These are phyloP conservation scores for Entomortierella parvispora DNA, from an alignment of 192 early-diverging fungal genomes.

Conservation along the genomic window DNA sequence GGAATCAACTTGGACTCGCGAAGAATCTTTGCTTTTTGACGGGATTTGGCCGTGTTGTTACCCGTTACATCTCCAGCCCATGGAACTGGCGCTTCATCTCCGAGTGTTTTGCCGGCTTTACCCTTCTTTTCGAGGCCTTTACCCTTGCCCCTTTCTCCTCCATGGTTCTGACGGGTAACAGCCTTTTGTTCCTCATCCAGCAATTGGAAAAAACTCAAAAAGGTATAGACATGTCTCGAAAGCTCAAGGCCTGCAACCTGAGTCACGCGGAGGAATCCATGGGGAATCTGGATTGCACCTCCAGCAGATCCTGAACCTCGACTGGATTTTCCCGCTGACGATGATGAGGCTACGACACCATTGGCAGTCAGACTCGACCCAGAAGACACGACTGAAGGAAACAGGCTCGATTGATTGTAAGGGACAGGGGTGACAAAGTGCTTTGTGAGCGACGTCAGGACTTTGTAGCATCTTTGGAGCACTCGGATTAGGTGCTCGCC, in stretches of 20 bases:
- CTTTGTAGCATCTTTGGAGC: constrained; percentile 60
- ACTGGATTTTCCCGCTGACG: neutral
- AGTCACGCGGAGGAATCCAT: constrained; percentile 58
- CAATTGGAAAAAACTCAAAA: constrained; percentile 52
- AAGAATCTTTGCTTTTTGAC: constrained; percentile 64
- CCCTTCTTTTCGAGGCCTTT: constrained; percentile 41
- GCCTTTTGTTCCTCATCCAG: constrained; percentile 31
- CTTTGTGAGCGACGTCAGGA: constrained; percentile 56
- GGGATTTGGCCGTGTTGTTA: constrained; percentile 14
- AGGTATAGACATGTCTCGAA: constrained; percentile 63
- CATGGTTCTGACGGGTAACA: constrained; percentile 18
- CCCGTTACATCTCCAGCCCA: neutral
- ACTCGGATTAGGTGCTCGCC: constrained; percentile 62
- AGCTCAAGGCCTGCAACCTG: constrained; percentile 55
- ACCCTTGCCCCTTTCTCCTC: constrained; percentile 19
- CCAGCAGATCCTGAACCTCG: neutral
- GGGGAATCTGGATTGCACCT: constrained; percentile 29
- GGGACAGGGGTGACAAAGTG: constrained; percentile 27
- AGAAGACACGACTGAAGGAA: constrained; percentile 2
- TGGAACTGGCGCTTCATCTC: neutral
- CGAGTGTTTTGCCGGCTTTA: neutral
- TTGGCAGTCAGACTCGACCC: neutral
- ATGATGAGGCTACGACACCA: neutral
- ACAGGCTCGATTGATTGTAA: constrained; percentile 13
- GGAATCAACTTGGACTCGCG: constrained; percentile 82